Base-by-base conservation (phyloP, 2,329 filamentous ascomycete species). In the Aureobasidium sp. region DNA sequence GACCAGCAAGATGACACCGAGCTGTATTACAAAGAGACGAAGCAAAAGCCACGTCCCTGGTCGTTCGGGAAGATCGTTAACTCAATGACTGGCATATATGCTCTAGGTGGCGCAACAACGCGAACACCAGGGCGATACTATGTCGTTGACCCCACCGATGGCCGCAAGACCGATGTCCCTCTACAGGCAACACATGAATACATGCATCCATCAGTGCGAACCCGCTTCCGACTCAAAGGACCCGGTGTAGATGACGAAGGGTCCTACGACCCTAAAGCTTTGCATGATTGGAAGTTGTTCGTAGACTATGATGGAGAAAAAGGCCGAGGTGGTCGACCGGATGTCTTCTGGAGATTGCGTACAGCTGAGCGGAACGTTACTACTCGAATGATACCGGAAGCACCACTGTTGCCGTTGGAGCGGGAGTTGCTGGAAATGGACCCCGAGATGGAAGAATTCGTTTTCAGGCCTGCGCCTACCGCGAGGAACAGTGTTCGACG, bases 121-220 rank as follows among this genome's bases (percentile, higher is more conserved):
- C 73, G 79, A 52, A 79, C 76, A 6, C 79, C 79, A 8, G 79
- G 79, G 27, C 69, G 73, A 41, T 81, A 81, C 66, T 73, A 71
- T 47, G 74, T 72, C n/a, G 69, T 75, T 2, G 75, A 81, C 65
- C 79, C 78, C 5, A 65, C 69, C 36, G 76, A 73, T 15, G 75
- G 77, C 44, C 70, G 70, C 27, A 59, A 70, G 37, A 81, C 78
- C 5, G 67, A 74, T 25, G 72, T 76, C 1, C 76, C 77, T 1
- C 72, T 82, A 36, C 70, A 73, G 36, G 72, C 80, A 27, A 81
- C 79, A 29, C 75, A 78, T 65, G 79, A 82, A 68, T 81, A 81
- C 66, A 77, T 82, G 34, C 79, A 82, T 66, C 75, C 79, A 5
- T 77, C 72, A 5, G 79, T 77, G 5, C 75, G 79, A 25, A 71